These are phyloP conservation scores for Citrus sp. DNA, from an alignment of 345 rosid species.

Conservation along the genomic window DNA sequence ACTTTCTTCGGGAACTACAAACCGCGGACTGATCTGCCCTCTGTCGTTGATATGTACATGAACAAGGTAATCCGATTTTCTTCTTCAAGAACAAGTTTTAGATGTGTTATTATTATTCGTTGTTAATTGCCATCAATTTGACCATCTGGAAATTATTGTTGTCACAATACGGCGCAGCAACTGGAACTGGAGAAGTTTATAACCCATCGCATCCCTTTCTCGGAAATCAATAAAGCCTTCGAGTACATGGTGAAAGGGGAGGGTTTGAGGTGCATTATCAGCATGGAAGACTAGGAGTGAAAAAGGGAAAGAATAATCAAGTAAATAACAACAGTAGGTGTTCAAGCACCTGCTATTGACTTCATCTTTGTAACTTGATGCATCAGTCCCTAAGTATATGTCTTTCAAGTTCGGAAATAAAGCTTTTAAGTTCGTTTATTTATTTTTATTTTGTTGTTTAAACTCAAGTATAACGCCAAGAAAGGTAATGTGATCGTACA, in stretches of 20 bases:
- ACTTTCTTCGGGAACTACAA: slow-evolving; percentile 38
- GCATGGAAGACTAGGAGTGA: slow-evolving; percentile 28
- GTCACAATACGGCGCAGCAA: slow-evolving; percentile 25
- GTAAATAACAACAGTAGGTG: neutral
- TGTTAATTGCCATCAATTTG: neutral
- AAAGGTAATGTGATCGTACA: neutral
- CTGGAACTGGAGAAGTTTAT: slow-evolving; percentile 49
- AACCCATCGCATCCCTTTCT: slow-evolving; percentile 43
- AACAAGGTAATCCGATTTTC: slow-evolving; percentile 16
- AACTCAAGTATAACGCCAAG: too few species aligned
- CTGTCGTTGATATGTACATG: slow-evolving; percentile 30
- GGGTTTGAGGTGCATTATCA: slow-evolving; percentile 43
- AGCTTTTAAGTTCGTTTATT: too few species aligned
- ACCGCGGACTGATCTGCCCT: slow-evolving; percentile 23
- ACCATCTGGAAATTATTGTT: neutral
- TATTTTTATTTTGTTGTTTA: too few species aligned
- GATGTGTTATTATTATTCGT: neutral
- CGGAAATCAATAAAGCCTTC: slow-evolving; percentile 52
- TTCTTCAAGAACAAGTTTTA: neutral
- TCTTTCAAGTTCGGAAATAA: too few species aligned
- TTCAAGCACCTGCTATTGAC: neutral
- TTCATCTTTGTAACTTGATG: neutral
- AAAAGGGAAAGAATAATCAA: neutral
- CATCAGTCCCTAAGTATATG: neutral
- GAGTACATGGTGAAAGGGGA: slow-evolving; percentile 48